Evolutionary conservation across 169 alveolate genomes (phyloP).

Genomic region (Perkinsus chesapeaki): DNA sequence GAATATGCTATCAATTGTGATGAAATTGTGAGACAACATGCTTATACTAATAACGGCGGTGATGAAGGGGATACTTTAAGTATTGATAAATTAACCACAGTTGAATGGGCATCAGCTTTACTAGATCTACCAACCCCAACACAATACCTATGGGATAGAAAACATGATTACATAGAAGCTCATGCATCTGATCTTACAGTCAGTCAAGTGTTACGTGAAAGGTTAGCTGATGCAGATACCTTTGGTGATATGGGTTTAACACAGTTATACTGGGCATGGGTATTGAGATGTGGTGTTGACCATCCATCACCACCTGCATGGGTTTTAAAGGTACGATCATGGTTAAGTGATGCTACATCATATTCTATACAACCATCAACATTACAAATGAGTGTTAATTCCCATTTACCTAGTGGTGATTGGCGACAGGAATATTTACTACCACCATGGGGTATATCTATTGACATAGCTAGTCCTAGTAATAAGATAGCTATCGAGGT

Average conservation of each 20-base stretch:
- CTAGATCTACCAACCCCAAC: not conserved
- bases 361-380: not conserved
- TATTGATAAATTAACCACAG: not conserved
- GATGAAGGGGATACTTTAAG: not conserved
- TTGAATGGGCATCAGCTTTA: not conserved
- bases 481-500: not conserved
- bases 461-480: not conserved
- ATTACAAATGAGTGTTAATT: not conserved
- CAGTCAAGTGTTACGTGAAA: not conserved
- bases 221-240: not conserved
- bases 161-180: not conserved
- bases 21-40: not conserved
- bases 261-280: not conserved
- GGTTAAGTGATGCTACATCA: not conserved
- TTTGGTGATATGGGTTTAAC: not conserved
- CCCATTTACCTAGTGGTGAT: not conserved
- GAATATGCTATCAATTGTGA: not conserved
- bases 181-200: not conserved
- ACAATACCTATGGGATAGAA: not conserved
- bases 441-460: not conserved
- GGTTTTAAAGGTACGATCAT: not conserved
- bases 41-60: not conserved
- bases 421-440: not conserved
- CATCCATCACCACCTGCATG: not conserved
- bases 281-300: not conserved